Conservation (phyloP, 2,329 filamentous ascomycete genomes). For the Didymella segeticola region DNA sequence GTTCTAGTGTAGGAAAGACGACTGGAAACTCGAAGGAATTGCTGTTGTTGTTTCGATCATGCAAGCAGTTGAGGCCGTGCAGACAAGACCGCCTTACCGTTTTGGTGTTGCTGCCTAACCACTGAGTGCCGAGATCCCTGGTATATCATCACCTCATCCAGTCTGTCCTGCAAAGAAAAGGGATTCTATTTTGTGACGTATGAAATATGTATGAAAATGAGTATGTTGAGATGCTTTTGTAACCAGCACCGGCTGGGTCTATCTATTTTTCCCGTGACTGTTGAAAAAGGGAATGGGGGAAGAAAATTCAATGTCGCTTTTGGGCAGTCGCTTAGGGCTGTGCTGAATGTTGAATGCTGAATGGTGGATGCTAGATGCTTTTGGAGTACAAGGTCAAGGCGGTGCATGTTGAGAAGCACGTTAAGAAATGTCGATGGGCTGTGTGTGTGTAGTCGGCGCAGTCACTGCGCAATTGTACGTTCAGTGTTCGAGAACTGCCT, state of each 20-base stretch:
- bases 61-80: neutral
- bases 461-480: conserved; percentile 8
- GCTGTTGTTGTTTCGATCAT: neutral
- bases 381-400: no score
- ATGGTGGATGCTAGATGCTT: no score
- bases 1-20: neutral
- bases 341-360: neutral
- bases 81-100: neutral
- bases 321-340: conserved; percentile 7
- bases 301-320: neutral
- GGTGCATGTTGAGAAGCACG: conserved; percentile 28
- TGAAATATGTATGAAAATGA: neutral
- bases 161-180: no score
- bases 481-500: conserved; percentile 7
- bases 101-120: neutral
- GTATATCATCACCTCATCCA: no score
- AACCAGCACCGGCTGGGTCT: neutral
- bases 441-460: conserved; percentile 8
- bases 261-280: neutral
- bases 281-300: neutral
- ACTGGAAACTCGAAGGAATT: neutral
- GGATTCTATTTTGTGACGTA: neutral
- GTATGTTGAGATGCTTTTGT: conserved; percentile 7
- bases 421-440: conserved; percentile 3
- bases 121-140: neutral